Percentiles rank a stretch among this genome's conserved stretches.
phyloP scores from a whole-genome alignment of 108 stramenopile genomes.

The Nannochloropsis gaditana region DNA sequence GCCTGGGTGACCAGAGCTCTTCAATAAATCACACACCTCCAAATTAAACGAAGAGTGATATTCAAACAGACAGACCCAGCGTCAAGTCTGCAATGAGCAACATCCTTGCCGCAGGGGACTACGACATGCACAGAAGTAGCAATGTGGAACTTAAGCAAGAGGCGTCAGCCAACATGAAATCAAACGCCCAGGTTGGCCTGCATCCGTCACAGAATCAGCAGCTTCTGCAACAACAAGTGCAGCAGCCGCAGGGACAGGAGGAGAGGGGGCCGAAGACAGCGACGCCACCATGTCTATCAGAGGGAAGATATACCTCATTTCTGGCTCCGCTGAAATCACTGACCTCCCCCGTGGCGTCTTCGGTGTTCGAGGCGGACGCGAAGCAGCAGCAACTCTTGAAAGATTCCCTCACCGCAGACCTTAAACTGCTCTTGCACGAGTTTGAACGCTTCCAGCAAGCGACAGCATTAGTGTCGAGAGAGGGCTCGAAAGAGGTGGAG shows the following conservation, averaged over 20 bases:
- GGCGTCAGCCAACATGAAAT: too few relatives aligned
- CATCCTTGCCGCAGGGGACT: background rate
- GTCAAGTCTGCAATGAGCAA: background rate
- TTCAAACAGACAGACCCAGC: background rate
- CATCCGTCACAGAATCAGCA: background rate
- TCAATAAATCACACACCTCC: background rate
- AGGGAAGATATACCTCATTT: too few relatives aligned
- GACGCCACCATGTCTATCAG: too few relatives aligned
- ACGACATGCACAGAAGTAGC: too few relatives aligned
- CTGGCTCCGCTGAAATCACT: background rate
- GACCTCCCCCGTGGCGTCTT: background rate
- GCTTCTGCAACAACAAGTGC: background rate
- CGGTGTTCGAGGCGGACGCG: background rate
- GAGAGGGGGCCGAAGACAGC: too few relatives aligned
- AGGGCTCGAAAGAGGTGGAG: background rate
- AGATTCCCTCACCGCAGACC: background rate
- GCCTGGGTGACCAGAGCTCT: slow-evolving; percentile 14
- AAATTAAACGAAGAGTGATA: background rate
- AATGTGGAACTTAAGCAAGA: too few relatives aligned
- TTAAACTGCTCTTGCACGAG: slow-evolving; percentile 4
- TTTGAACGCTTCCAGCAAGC: background rate
- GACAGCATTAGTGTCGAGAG: background rate
- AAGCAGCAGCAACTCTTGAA: slow-evolving; percentile 8
- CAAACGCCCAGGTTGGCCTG: background rate
- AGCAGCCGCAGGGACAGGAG: background rate